Base-by-base conservation (phyloP, 106 monocot genomes). In the Dendrobium nobile region DNA sequence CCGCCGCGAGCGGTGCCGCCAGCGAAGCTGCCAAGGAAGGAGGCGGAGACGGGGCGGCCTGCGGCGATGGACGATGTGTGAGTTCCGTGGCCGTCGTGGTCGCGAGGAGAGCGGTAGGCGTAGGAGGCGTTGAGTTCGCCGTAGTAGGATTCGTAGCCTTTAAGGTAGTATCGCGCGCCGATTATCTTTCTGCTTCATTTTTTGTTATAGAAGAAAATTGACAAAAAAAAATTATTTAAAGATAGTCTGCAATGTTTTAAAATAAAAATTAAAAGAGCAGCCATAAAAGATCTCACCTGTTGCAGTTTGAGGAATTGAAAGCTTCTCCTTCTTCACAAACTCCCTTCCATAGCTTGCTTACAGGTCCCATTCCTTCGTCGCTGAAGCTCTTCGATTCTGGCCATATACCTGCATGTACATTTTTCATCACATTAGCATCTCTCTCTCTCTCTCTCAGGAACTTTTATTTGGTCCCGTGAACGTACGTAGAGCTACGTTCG, bases 11-110 rank as follows among this genome's bases (percentile, higher is more conserved):
- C 93, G 0, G 82, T 80, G 1, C 96, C 96, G 0, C 18, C 2
- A 11, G 90, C 96, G 80, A 90, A 93, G 77, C 91, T 89, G 22
- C 93, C 91, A 4, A 96, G 70, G 33, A 89, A 82, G 5, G 91
- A 87, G 19, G 73, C 93, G 18, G 45, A 54, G 55, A 96, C 91
- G 2, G 22, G 22, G 9, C 93, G 91, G 68, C 93, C 96, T 47
- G 84, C 91, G 75, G 85, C 90, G 15, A 91, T 96, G 64, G 96
- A 93, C 77, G 93, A 78, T 2, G 96, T 96, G 87, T 93, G 96
- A 54, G 93, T 93, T 28, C 96, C 96, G 28, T 93, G 96, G 70
- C 96, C 93, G 82, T 96, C 93, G 76, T 88, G 64, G 84, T 96
- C 96, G 27, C 93, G 79, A 0, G 93, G 90, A 1, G 96, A 93